phyloP scores from a whole-genome alignment of 768 basidiomycete genomes.

The Lactarius sanguifluus region DNA sequence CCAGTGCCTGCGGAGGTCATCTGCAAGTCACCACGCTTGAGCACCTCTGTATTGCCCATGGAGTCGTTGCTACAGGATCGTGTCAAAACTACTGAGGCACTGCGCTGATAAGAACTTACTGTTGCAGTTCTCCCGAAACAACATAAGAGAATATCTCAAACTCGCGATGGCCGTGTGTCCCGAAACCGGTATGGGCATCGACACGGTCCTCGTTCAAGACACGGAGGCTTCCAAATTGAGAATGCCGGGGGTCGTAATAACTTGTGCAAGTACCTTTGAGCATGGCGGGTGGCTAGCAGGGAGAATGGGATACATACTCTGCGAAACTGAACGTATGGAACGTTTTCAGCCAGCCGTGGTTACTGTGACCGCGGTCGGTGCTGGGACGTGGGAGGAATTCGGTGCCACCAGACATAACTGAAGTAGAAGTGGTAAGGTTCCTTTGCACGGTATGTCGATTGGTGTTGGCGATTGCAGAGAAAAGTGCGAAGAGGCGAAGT shows the following conservation, averaged over 20 bases:
- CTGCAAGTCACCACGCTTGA: constrained; percentile 87
- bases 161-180: constrained; percentile 77
- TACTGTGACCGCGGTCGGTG: constrained; percentile 45
- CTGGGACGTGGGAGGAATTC: constrained; percentile 41
- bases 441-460: neutral
- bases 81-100: neutral
- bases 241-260: constrained; percentile 9
- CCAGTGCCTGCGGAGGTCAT: constrained; percentile 92
- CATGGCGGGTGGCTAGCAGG: neutral
- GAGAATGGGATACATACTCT: constrained; percentile 36
- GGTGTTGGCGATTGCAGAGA: neutral
- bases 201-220: constrained; percentile 95
- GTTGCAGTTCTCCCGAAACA: constrained; percentile 74
- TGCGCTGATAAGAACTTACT: constrained; percentile 48
- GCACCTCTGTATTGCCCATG: constrained; percentile 86
- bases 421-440: neutral
- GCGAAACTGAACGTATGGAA: constrained; percentile 78
- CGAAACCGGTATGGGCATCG: constrained; percentile 74
- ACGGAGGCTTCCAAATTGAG: constrained; percentile 67
- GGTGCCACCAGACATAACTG: constrained; percentile 20
- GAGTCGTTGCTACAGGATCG: constrained; percentile 66
- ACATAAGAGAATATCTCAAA: constrained; percentile 93
- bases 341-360: constrained; percentile 60
- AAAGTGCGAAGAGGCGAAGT: neutral
- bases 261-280: neutral